Conservation (phyloP, 2,329 filamentous ascomycete genomes). For the Colletotrichum lini region DNA sequence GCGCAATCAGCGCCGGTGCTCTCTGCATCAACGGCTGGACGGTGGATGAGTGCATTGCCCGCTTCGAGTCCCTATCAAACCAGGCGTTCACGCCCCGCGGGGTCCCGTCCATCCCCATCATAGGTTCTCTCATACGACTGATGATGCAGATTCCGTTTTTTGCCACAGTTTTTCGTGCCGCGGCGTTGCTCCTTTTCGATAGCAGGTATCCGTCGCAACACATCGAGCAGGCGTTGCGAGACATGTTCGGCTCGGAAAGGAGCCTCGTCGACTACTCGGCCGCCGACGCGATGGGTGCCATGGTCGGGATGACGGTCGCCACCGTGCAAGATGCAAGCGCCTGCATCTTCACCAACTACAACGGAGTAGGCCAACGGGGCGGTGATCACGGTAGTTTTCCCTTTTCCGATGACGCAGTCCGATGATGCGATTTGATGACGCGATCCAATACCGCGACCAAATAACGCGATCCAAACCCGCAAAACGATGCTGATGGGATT, state of each 20-base stretch:
- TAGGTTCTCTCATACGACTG: slow-evolving; percentile 10
- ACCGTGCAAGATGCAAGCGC: slow-evolving; percentile 14
- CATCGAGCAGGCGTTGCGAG: slow-evolving; percentile 22
- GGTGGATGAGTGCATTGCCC: slow-evolving; percentile 19
- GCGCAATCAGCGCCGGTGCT: slow-evolving; percentile 8
- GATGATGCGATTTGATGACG: not conserved
- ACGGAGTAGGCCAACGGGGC: not conserved
- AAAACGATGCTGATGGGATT: not conserved
- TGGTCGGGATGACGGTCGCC: slow-evolving; percentile 17
- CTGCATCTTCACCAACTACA: slow-evolving; percentile 33
- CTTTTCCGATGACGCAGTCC: not conserved
- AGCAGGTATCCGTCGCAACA: slow-evolving; percentile 11
- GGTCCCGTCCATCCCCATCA: not conserved
- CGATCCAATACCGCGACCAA: not conserved
- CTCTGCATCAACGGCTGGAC: slow-evolving; percentile 19
- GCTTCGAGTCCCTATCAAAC: slow-evolving; percentile 14
- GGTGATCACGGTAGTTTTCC: slow-evolving; percentile 1
- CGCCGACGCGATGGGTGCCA: not conserved
- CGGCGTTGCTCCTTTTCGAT: slow-evolving; percentile 10
- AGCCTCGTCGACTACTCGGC: slow-evolving; percentile 10
- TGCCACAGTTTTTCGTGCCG: not conserved
- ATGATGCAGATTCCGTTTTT: slow-evolving; percentile 20
- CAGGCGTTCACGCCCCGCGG: slow-evolving; percentile 5
- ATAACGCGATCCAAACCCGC: too few species aligned
- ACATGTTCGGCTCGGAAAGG: slow-evolving; percentile 6